Base-by-base conservation (phyloP, 305 asterid species). In the Lippia alba region DNA sequence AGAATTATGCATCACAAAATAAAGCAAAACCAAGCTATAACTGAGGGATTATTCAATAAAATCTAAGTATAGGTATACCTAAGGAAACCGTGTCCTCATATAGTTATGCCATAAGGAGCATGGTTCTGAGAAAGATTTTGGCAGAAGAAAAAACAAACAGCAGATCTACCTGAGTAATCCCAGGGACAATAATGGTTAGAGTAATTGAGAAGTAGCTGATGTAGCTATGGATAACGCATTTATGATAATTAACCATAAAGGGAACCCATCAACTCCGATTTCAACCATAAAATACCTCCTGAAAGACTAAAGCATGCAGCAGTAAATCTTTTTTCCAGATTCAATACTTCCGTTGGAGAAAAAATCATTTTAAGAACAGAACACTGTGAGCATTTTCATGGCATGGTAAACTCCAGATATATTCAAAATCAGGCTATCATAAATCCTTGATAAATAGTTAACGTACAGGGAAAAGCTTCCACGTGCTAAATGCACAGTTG, bases 231-330 rank as follows among this genome's bases (percentile, higher is more conserved):
- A 12, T 54, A 54, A 19, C 4, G 60, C 34, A 30, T 36, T 56
- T 12, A 30, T 32, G 33, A 55, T 30, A 56, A 56, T 14, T 56
- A n/a, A 56, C 18, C 41, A 30, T 30, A 32, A 36, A 5, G 5
- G 44, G 14, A 56, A 56, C 17, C 30, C 61, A 56, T 56, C 17
- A 24, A 56, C n/a, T 56, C 61, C 15, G 5, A 24, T 56, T 54
- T 54, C 59, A 51, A 15, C 34, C 9, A 19, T 9, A 19, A 19
- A 54, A 19, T 24, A 10, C 6, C 9, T 9, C 20, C 34, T 9
- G 6, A 2, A 54, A 54, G 44, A 30, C 10, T 2, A 53, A 36
- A 56, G 41, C 18, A 56, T 5, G 61, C n/a, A 16, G 15, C 16
- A 24, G 30, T 24, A 24, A 36, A 2, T 36, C 0, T 56, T 56